Base-by-base conservation (phyloP, 2,329 filamentous ascomycete species). In the Neocatenulostroma microsporum region DNA sequence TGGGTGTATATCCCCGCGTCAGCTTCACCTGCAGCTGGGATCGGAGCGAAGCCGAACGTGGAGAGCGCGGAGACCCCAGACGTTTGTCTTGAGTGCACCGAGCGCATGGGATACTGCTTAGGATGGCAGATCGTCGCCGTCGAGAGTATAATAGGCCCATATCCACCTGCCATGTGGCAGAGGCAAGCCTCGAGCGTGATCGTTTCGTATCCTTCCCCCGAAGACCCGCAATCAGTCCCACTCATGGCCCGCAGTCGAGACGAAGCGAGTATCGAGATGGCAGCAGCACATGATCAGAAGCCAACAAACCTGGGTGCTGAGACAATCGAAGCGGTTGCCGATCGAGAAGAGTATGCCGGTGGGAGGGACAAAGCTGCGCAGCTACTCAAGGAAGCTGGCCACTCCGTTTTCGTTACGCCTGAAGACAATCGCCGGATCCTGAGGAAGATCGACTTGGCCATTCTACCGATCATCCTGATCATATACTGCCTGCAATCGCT, bases 401-500 rank as follows among this genome's bases (percentile, higher is more conserved):
- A 67, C 28, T 60, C 61, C 2, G 61, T 74, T 21, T 49, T 67
- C 26, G 63, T 76, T 5, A 72, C 72, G 0, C 59, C 67, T 0
- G 67, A 66, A 32, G 73, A 74, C 46, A 74, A 76, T 53, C 62
- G 61, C 34, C 61, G 66, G 26, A 64, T 75, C 5, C 56, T 74
- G 25, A 62, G 64, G 19, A 64, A 63, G 44, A 74, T 75, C 37
- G 72, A 75, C 48, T 50, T 68, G 17, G 54, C 63, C 34, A 62
- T 76, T 15, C 56, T 75, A 10, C 70, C 72, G 1, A 65, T 74
- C 36, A 70, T 81, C 39, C 61, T 80, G 9, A 65, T 67, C 5
- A 73, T 78, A 14, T 81, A 80, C 56, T 79, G 76, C 49, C 64
- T 80, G 0, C 77, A 81, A 45, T 70, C 69, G 9, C 62, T 80